A percentile compares a stretch with the other conserved stretches of the same genome.
phyloP scores from a whole-genome alignment of 1,284 basidiomycete genomes.

The Irpex rosettiformis region DNA sequence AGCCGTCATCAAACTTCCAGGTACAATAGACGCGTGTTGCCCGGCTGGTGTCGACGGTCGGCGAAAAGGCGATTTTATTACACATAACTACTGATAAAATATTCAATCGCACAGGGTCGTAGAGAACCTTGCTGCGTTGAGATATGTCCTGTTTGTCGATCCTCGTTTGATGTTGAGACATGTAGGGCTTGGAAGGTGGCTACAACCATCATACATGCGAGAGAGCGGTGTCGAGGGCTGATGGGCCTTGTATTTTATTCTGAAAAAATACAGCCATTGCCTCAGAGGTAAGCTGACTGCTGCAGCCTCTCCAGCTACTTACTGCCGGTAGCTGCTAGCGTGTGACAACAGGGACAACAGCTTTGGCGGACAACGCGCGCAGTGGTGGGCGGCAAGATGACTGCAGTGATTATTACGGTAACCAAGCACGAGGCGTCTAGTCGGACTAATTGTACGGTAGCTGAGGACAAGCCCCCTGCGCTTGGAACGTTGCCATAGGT shows the following conservation, averaged over 20 bases:
- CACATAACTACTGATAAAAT: not conserved
- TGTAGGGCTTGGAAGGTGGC: not conserved
- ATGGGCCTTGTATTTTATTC: too few species aligned
- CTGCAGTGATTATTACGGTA: too few species aligned
- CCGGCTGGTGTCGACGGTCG: not conserved
- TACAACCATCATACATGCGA: not conserved
- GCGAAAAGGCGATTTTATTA: not conserved
- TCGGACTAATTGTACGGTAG: conserved; percentile 10
- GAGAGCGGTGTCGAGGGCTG: too few species aligned
- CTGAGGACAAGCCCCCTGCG: not conserved
- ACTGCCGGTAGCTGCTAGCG: not conserved
- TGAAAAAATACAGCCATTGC: too few species aligned
- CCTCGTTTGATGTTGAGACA: not conserved
- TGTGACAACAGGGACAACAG: not conserved
- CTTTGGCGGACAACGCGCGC: not conserved
- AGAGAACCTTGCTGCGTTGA: not conserved
- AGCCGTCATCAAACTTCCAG: not conserved
- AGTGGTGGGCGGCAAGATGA: not conserved
- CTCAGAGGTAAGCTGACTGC: too few species aligned
- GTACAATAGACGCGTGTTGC: not conserved
- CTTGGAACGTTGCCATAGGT: not conserved
- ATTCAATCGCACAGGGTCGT: not conserved
- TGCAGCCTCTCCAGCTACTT: too few species aligned
- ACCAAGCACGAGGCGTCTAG: not conserved
- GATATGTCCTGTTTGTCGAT: not conserved